These are phyloP conservation scores for Globisporangium spinosum DNA, from an alignment of 352 stramenopile genomes.

Conservation along the genomic window DNA sequence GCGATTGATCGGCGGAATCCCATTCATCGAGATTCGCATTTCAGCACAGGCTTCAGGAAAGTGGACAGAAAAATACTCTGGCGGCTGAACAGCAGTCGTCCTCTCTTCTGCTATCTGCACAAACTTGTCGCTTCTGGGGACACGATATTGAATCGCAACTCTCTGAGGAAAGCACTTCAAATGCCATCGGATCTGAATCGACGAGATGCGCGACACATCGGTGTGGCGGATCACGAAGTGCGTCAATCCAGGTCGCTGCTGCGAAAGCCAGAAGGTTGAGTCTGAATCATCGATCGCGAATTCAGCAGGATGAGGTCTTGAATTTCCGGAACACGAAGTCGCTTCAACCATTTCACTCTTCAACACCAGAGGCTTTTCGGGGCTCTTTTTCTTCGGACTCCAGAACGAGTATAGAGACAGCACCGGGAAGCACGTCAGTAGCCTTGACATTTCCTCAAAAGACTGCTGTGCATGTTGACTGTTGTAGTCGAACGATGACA, in stretches of 20 bases:
- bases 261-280: slow-evolving; percentile 75
- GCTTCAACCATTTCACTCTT: slow-evolving; percentile 43
- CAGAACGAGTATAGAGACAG: slow-evolving; percentile 85
- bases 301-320: slow-evolving; percentile 38
- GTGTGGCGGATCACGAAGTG: slow-evolving; percentile 42
- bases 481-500: slow-evolving; percentile 70
- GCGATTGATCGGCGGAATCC: slow-evolving; percentile 58
- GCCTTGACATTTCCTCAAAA: slow-evolving; percentile 74
- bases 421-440: slow-evolving; percentile 69
- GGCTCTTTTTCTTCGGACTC: slow-evolving; percentile 64
- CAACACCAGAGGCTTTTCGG: slow-evolving; percentile 52
- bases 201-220: slow-evolving; percentile 46
- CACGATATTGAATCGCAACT: slow-evolving; percentile 55
- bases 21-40: slow-evolving; percentile 60
- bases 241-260: slow-evolving; percentile 47
- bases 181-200: slow-evolving; percentile 69
- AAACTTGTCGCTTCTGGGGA: slow-evolving; percentile 33
- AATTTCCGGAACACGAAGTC: slow-evolving; percentile 50
- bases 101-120: slow-evolving; percentile 34
- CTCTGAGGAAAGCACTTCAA: slow-evolving; percentile 55
- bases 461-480: slow-evolving; percentile 42
- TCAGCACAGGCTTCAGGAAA: slow-evolving; percentile 46
- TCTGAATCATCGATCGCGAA: slow-evolving; percentile 55
- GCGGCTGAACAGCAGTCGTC: slow-evolving; percentile 16
- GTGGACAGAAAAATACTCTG: slow-evolving; percentile 33